Evolutionary conservation across 192 early-diverging fungal genomes (phyloP).

Genomic region (Coemansia pectinata): DNA sequence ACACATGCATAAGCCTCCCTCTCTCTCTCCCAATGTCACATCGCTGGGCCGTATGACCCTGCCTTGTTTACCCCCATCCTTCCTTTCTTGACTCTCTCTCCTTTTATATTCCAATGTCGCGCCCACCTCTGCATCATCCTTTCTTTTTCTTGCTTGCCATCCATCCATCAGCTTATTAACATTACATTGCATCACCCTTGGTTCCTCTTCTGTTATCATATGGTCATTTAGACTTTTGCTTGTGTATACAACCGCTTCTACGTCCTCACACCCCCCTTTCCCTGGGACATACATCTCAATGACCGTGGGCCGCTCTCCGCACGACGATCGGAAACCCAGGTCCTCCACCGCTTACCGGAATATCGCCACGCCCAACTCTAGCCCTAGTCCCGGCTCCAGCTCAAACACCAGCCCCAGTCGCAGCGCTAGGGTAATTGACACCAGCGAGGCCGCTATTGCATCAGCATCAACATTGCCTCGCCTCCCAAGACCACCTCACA

Average conservation of each 20-base stretch:
- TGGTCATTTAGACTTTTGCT: background rate
- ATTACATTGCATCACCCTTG: conserved; percentile 3
- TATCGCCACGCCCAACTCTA: background rate
- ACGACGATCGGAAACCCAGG: background rate
- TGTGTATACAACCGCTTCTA: background rate
- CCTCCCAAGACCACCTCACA: background rate
- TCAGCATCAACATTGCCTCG: background rate
- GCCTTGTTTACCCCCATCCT: too few relatives aligned
- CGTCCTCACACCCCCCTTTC: background rate
- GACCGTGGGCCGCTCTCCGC: background rate
- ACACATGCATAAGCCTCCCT: background rate
- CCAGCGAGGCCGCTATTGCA: background rate
- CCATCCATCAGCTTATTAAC: background rate
- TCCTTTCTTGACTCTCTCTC: background rate
- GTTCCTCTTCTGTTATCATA: background rate
- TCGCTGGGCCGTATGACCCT: background rate
- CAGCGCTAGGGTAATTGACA: background rate
- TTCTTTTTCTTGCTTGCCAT: background rate
- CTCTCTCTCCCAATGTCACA: background rate
- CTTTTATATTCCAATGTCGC: background rate
- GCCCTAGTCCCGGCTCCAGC: background rate
- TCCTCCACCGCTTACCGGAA: background rate
- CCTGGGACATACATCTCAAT: background rate
- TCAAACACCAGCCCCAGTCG: background rate
- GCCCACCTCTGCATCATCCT: background rate